These are phyloP conservation scores for Colletotrichum spaethianum DNA, from an alignment of 2,329 filamentous ascomycete genomes.

Conservation along the genomic window DNA sequence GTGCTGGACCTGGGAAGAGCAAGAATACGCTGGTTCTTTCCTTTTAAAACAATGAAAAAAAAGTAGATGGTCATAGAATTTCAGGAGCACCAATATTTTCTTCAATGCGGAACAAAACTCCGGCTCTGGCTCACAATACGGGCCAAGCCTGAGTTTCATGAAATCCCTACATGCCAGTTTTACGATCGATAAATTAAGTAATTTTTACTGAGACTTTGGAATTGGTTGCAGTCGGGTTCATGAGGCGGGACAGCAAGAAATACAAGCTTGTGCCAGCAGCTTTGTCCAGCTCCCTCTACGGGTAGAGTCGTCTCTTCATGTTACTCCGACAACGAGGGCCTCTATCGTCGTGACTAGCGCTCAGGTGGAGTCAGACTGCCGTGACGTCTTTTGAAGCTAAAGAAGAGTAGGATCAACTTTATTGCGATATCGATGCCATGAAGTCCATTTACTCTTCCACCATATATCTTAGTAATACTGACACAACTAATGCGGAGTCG, in stretches of 20 bases:
- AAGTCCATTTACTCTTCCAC: too few relatives aligned
- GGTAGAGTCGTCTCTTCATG: background rate
- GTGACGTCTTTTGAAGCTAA: too few relatives aligned
- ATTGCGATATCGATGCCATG: too few relatives aligned
- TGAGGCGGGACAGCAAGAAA: too few relatives aligned
- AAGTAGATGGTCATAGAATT: accelerated
- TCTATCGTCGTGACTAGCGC: too few relatives aligned
- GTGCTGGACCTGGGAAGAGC: too few relatives aligned
- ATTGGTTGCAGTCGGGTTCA: accelerated
- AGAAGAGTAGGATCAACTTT: too few relatives aligned
- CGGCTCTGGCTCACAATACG: background rate
- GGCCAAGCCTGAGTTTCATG: background rate
- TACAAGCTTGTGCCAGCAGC: too few relatives aligned
- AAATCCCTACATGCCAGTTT: background rate
- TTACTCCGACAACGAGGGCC: too few relatives aligned
- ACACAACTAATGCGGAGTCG: too few relatives aligned
- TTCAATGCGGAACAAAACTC: background rate
- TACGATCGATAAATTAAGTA: background rate
- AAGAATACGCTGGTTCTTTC: background rate
- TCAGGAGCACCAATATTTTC: background rate
- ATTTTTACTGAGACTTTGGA: background rate
- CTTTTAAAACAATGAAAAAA: accelerated
- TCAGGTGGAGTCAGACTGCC: too few relatives aligned
- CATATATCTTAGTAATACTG: too few relatives aligned
- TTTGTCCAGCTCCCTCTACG: background rate